Evolutionary conservation across 2,329 filamentous ascomycete species (phyloP), one percentile per base, ranked within the genome.

Genomic region (Botrytis porri): DNA sequence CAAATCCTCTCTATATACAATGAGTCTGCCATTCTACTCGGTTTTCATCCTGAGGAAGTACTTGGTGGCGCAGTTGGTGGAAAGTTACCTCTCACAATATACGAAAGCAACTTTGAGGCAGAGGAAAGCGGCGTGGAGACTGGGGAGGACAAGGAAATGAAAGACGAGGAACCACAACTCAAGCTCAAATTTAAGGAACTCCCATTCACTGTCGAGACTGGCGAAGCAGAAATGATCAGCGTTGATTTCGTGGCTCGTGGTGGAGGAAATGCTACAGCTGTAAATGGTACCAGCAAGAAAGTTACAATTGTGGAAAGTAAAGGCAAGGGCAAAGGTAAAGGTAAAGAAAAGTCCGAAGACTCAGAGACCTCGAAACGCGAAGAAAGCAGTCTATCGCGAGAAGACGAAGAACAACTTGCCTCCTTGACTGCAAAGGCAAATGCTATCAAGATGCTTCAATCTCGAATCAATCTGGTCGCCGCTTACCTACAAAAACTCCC

Each of bases 201-300:
- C 16, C 89, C 92, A 2, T 98, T 96, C 82, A 92, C 92, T 0
- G 90, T 98, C 2, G 96, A 98, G 83, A 97, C 95, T 0, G 94
- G 93, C 16, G 95, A 98, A 82, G 95, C 95, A 1, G 96, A 99
- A 82, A 98, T 98, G 94, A 98, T 99, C 77, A 93, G 93, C 77
- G 93, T 99, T 79, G 94, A 98, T 82, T 97, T 95, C 77, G 92
- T 99, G 32, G 95, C 95, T 0, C 90, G 91, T 70, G 93, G 93
- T 57, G 93, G 92, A 64, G 93, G 93, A 65, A 95, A 93, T 79
- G 95, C 94, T 37, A 90, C 92, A 18, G 89, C 89, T 45, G 84
- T 89, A 37, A 81, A 83, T 29, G 73, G 78, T 1, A 74, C 78
- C 48, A 71, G 75, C 67, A 78, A 79, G 75, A 78, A 80, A 63